Evolutionary conservation across 1,139 yeast genomes (phyloP).

Genomic region (Fermentozyma sake): DNA sequence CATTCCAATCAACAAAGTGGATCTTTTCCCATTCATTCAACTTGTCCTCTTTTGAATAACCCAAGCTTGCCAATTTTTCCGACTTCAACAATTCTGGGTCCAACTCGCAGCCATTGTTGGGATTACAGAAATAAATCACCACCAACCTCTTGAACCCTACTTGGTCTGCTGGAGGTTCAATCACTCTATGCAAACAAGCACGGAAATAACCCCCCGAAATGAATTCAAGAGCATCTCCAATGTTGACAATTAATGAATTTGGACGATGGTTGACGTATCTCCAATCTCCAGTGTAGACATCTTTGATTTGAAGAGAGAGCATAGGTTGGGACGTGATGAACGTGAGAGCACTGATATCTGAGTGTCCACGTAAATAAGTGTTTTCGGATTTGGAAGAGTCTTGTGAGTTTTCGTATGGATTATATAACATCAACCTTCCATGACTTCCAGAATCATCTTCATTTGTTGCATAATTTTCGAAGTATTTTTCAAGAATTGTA

Average conservation of each 20-base stretch:
- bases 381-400: slow-evolving; percentile 24
- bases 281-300: slow-evolving; percentile 45
- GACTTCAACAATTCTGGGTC: slow-evolving; percentile 40
- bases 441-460: slow-evolving; percentile 27
- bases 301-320: slow-evolving; percentile 45
- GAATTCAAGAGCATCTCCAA: slow-evolving; percentile 48
- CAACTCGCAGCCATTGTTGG: slow-evolving; percentile 22
- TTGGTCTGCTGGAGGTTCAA: slow-evolving; percentile 44
- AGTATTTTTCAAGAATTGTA: slow-evolving; percentile 26
- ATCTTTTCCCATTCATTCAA: slow-evolving; percentile 37
- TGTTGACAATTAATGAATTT: slow-evolving; percentile 42
- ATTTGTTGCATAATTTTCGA: slow-evolving; percentile 26
- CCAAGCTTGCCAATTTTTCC: slow-evolving; percentile 30
- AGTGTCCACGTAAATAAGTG: slow-evolving; percentile 49
- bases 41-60: slow-evolving; percentile 17
- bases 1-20: slow-evolving; percentile 34
- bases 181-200: slow-evolving; percentile 44
- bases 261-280: slow-evolving; percentile 44
- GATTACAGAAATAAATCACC: slow-evolving; percentile 41
- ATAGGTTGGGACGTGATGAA: slow-evolving; percentile 48
- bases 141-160: slow-evolving; percentile 32
- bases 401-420: slow-evolving; percentile 26
- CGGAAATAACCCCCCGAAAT: slow-evolving; percentile 47
- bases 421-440: slow-evolving; percentile 40
- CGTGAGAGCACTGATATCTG: slow-evolving; percentile 46